These are phyloP conservation scores for Aspergillus novofumigatus DNA, from an alignment of 2,329 filamentous ascomycete genomes.

Conservation along the genomic window DNA sequence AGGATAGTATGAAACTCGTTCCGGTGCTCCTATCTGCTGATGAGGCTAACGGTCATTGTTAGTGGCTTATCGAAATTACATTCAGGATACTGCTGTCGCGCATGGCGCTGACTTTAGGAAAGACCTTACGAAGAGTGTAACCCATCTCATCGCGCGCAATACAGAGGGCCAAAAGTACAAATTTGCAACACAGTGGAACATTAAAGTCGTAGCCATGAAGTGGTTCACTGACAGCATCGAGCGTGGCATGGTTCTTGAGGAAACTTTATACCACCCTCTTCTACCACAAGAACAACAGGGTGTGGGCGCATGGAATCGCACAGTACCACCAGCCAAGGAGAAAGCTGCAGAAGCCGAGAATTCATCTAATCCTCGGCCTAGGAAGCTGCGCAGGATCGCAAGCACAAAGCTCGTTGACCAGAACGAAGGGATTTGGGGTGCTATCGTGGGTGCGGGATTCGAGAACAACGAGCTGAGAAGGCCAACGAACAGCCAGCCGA, in stretches of 20 bases:
- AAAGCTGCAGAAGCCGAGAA: slow-evolving; percentile 42
- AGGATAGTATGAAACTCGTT: slow-evolving; percentile 50
- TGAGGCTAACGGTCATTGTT: slow-evolving; percentile 8
- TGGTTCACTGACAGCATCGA: slow-evolving; percentile 83
- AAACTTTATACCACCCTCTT: slow-evolving; percentile 74
- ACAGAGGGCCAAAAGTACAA: slow-evolving; percentile 86
- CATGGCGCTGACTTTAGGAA: slow-evolving; percentile 83
- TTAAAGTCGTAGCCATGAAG: slow-evolving; percentile 72
- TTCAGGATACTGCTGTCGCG: slow-evolving; percentile 62
- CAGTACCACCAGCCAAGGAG: slow-evolving; percentile 25
- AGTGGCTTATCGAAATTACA: slow-evolving; percentile 64
- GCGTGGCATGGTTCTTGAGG: slow-evolving; percentile 86
- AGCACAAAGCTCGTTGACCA: slow-evolving; percentile 79
- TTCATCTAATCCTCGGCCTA: slow-evolving; percentile 55
- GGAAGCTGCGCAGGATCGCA: slow-evolving; percentile 82
- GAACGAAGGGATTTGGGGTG: slow-evolving; percentile 81
- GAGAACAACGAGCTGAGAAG: slow-evolving; percentile 22
- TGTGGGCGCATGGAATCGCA: slow-evolving; percentile 67
- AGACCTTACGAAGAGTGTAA: slow-evolving; percentile 80
- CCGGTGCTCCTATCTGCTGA: slow-evolving; percentile 1
- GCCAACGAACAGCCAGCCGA: slow-evolving; percentile 24
- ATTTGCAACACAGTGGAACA: slow-evolving; percentile 77
- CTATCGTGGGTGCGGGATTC: slow-evolving; percentile 62
- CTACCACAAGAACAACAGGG: slow-evolving; percentile 69
- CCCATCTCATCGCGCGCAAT: slow-evolving; percentile 76